Conservation (phyloP, 345 rosid genomes). For the Eucalyptus pumila region DNA sequence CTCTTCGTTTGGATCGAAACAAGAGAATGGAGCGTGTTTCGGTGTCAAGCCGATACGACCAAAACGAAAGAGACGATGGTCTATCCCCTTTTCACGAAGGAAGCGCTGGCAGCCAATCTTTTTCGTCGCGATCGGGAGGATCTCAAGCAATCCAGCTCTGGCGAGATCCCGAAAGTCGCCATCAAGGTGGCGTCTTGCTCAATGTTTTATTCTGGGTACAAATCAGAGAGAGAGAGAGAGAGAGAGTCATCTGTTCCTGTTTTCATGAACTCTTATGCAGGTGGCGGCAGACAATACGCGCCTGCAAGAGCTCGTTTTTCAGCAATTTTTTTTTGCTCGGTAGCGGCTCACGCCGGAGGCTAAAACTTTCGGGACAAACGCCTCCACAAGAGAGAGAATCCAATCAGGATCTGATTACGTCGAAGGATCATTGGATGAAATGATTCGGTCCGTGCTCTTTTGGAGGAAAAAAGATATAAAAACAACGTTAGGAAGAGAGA, state of each 20-base stretch:
- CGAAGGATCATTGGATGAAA: background rate
- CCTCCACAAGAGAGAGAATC: background rate
- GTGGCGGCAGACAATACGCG: background rate
- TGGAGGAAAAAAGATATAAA: background rate
- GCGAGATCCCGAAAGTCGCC: background rate
- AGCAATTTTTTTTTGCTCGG: background rate
- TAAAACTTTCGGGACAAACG: background rate
- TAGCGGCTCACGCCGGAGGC: background rate
- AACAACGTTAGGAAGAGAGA: background rate
- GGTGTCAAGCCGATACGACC: background rate
- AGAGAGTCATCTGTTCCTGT: background rate
- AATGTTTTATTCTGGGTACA: background rate
- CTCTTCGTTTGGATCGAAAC: slow-evolving; percentile 74
- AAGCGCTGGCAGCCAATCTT: background rate
- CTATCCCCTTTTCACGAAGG: background rate
- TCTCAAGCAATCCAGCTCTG: background rate
- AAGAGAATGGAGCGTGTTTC: background rate
- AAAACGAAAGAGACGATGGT: background rate
- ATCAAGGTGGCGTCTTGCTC: background rate
- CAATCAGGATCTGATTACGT: background rate
- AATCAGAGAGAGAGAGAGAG: background rate
- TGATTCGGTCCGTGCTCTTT: background rate
- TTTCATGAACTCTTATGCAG: background rate
- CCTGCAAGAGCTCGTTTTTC: background rate
- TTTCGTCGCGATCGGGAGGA: background rate